Percentiles rank a stretch among this genome's conserved stretches.
Conservation (phyloP, 805 yeast species). For the Komagataella mondaviorum region DNA sequence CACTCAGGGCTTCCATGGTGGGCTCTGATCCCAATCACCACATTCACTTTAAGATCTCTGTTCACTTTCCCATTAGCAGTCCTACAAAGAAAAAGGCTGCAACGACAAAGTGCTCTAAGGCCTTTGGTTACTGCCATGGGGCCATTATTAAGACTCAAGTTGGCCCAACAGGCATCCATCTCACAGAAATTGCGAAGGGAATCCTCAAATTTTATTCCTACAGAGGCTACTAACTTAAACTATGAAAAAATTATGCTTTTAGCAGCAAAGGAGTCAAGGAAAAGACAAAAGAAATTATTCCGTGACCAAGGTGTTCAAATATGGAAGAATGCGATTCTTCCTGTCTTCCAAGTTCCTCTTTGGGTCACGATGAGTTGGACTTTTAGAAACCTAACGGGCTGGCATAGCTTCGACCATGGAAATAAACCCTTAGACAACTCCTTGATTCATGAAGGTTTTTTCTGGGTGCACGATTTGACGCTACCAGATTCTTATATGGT, state of each 20-base stretch:
- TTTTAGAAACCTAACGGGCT: slow-evolving; percentile 64
- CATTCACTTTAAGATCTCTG: slow-evolving; percentile 47
- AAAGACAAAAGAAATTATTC: slow-evolving; percentile 62
- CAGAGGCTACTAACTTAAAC: slow-evolving; percentile 29
- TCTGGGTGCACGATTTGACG: slow-evolving; percentile 50
- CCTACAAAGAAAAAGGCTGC: slow-evolving; percentile 52
- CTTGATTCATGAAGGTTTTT: slow-evolving; percentile 37
- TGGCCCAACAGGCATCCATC: slow-evolving; percentile 32
- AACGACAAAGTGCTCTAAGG: slow-evolving; percentile 55
- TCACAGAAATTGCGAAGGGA: slow-evolving; percentile 21
- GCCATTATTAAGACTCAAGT: slow-evolving; percentile 53
- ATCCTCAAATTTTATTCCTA: slow-evolving; percentile 13
- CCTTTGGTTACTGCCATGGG: slow-evolving; percentile 64
- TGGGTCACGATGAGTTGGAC: slow-evolving; percentile 75
- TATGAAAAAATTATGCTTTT: slow-evolving; percentile 70
- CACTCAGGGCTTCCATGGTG: slow-evolving; percentile 72
- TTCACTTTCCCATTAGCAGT: slow-evolving; percentile 75
- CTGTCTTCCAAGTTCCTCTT: slow-evolving; percentile 73
- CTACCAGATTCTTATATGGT: slow-evolving; percentile 45
- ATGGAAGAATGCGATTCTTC: slow-evolving; percentile 70
- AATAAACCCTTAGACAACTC: slow-evolving; percentile 35
- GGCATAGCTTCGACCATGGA: slow-evolving; percentile 21
- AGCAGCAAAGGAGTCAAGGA: slow-evolving; percentile 65
- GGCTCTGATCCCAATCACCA: slow-evolving; percentile 60
- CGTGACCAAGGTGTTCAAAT: slow-evolving; percentile 53